These are phyloP conservation scores for Vitis hybrid DNA, from an alignment of 177 flowering plant genomes.

Conservation along the genomic window DNA sequence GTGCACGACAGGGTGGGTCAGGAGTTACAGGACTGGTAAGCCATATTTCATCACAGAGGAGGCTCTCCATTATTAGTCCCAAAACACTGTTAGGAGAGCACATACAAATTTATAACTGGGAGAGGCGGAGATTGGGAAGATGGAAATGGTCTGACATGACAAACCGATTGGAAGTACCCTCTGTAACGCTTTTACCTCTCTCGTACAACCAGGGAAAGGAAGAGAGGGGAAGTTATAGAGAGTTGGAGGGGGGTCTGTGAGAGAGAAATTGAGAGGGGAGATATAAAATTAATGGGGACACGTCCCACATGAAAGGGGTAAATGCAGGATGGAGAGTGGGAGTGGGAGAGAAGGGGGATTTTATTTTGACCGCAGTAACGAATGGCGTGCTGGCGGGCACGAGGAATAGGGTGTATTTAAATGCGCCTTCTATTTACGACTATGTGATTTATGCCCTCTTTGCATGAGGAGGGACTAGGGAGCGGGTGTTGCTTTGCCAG, in stretches of 20 bases:
- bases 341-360: neutral
- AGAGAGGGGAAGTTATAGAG: constrained; percentile 10
- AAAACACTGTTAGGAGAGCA: too few relatives aligned
- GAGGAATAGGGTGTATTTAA: constrained; percentile 25
- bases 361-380: constrained; percentile 29
- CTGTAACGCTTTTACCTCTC: neutral
- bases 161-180: constrained; percentile 5
- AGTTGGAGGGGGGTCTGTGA: constrained; percentile 1
- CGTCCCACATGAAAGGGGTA: constrained; percentile 61
- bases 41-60: constrained; percentile 38
- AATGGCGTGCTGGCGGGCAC: constrained; percentile 53
- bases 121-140: too few relatives aligned
- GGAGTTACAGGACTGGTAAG: constrained; percentile 9
- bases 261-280: constrained; percentile 7
- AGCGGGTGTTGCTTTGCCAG: too few relatives aligned
- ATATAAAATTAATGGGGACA: constrained; percentile 22
- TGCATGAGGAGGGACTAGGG: too few relatives aligned
- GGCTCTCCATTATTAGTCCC: constrained; percentile 12
- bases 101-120: too few relatives aligned
- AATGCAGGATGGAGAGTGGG: constrained; percentile 31
- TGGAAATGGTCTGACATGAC: constrained; percentile 16
- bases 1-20: neutral
- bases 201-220: neutral
- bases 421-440: too few relatives aligned
- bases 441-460: too few relatives aligned